phyloP scores from a whole-genome alignment of 2,329 filamentous ascomycete genomes.

The Atkinsonella texensis region DNA sequence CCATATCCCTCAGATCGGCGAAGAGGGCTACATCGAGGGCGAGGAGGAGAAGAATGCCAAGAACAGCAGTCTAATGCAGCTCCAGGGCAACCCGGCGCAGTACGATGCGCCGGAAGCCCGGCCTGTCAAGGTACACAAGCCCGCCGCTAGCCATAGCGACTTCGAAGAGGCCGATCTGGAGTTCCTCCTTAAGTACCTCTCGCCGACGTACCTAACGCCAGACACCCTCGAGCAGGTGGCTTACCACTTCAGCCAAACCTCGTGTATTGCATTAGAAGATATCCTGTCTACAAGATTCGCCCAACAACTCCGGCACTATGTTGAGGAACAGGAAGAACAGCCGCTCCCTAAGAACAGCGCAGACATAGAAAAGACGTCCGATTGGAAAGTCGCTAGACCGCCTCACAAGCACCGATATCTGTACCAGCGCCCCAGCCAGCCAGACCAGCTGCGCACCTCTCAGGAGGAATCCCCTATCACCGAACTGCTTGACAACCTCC shows the following conservation, averaged over 20 bases:
- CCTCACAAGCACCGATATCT: conserved; percentile 94
- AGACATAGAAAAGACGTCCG: conserved; percentile 44
- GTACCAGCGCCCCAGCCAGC: conserved; percentile 52
- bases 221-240: conserved; percentile 77
- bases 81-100: conserved; percentile 82
- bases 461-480: conserved; percentile 48
- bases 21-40: conserved; percentile 81
- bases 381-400: conserved; percentile 69
- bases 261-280: conserved; percentile 67
- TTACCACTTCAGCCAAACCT: conserved; percentile 70
- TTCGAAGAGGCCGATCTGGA: conserved; percentile 72
- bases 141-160: conserved; percentile 36
- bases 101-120: conserved; percentile 68
- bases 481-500: conserved; percentile 67
- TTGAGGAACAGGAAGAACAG: conserved; percentile 51
- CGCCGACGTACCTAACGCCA: conserved; percentile 81
- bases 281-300: conserved; percentile 74
- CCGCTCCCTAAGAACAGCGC: conserved; percentile 32
- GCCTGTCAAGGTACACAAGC: conserved; percentile 34
- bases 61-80: conserved; percentile 82
- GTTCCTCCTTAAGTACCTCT: conserved; percentile 82
- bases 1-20: conserved; percentile 89
- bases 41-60: conserved; percentile 80
- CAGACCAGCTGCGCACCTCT: conserved; percentile 22
- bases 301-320: conserved; percentile 54